Evolutionary conservation across 1,139 yeast species (phyloP).

Genomic region (Yamadazyma dendronema): DNA sequence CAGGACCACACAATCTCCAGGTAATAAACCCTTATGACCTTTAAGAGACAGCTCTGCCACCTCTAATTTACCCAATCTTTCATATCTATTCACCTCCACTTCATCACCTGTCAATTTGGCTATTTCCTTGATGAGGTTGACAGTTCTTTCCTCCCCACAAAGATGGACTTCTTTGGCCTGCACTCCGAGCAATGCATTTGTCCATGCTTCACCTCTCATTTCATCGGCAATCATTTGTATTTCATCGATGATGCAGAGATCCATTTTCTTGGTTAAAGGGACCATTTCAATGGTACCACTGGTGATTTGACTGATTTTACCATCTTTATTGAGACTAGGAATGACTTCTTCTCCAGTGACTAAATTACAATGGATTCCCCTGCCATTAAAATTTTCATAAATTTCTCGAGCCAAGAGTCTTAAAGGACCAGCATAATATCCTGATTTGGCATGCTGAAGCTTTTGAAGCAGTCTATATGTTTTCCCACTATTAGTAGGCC

Average conservation of each 20-base stretch:
- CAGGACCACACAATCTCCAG: slow-evolving; percentile 89
- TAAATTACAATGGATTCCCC: slow-evolving; percentile 72
- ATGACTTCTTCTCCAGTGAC: slow-evolving; percentile 93
- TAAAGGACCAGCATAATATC: slow-evolving; percentile 94
- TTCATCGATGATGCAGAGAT: slow-evolving; percentile 90
- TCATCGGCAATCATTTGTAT: slow-evolving; percentile 90
- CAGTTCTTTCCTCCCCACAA: slow-evolving; percentile 90
- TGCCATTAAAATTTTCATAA: slow-evolving; percentile 70
- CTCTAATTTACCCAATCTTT: slow-evolving; percentile 70
- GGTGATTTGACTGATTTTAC: slow-evolving; percentile 68
- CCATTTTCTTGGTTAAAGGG: slow-evolving; percentile 63
- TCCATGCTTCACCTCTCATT: slow-evolving; percentile 92
- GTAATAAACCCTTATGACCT: slow-evolving; percentile 38
- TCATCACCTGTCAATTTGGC: slow-evolving; percentile 77
- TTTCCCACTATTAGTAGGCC: slow-evolving; percentile 98
- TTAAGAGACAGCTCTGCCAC: slow-evolving; percentile 44
- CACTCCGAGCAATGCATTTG: slow-evolving; percentile 84
- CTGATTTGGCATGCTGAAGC: slow-evolving; percentile 67
- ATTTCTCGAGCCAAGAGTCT: slow-evolving; percentile 88
- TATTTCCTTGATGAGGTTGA: slow-evolving; percentile 59
- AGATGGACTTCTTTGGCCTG: slow-evolving; percentile 83
- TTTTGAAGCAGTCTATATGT: slow-evolving; percentile 79
- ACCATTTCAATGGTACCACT: slow-evolving; percentile 96
- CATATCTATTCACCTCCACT: slow-evolving; percentile 62
- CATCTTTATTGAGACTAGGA: slow-evolving; percentile 63